Percentiles rank a stretch among this genome's conserved stretches.
Evolutionary conservation across 2,329 filamentous ascomycete species (phyloP).

Genomic region (Diaporthe destruens): DNA sequence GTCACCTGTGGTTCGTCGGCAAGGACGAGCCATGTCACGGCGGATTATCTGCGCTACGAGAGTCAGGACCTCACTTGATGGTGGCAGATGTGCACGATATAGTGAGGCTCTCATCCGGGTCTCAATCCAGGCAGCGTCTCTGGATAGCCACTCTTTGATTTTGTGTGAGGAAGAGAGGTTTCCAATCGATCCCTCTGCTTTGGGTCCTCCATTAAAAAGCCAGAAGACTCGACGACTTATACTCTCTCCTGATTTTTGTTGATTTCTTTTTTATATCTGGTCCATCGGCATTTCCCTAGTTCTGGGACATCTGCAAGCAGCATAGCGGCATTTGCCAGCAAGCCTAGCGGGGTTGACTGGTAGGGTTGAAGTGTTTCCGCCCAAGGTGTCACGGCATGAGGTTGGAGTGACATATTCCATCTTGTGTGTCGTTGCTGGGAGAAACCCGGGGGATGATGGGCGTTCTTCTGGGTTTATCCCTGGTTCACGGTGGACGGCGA

Average conservation of each 20-base stretch:
- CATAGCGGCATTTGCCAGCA: conserved; percentile 1
- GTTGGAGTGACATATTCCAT: background rate
- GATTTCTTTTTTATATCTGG: background rate
- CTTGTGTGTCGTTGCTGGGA: background rate
- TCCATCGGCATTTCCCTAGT: background rate
- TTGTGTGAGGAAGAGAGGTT: background rate
- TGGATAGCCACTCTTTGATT: background rate
- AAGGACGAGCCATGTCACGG: background rate
- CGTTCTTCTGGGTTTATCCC: background rate
- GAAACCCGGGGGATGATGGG: too few relatives aligned
- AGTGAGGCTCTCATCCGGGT: background rate
- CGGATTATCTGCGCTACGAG: too few relatives aligned
- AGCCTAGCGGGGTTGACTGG: background rate
- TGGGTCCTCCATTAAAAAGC: background rate
- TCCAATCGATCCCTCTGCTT: background rate
- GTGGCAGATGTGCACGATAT: too few relatives aligned
- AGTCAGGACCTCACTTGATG: background rate
- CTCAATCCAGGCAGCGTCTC: conserved; percentile 7
- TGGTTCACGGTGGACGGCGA: background rate
- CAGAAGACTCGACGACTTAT: background rate
- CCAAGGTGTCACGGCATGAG: background rate
- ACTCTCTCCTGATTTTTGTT: background rate
- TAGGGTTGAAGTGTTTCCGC: background rate
- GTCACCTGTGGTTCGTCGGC: background rate
- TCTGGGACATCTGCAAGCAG: conserved; percentile 10